Conservation (phyloP, 2,329 filamentous ascomycete genomes). For the Domatiomyces catenatus region DNA sequence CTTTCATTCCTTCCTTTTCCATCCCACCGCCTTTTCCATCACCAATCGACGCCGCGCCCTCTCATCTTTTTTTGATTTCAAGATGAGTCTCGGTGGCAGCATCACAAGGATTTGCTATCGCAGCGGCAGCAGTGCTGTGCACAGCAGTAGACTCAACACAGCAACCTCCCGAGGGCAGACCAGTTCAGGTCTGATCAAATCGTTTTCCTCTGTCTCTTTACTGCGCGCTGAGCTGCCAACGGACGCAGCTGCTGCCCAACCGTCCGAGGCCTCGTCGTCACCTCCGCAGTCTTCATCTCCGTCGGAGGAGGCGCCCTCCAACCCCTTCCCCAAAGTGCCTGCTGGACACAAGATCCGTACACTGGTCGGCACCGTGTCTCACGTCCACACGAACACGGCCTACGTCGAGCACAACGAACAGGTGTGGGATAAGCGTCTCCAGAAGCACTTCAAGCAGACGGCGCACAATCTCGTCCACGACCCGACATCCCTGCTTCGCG, state of each 20-base stretch:
- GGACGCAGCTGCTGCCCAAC: neutral
- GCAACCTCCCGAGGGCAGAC: neutral
- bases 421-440: slow-evolving; percentile 11
- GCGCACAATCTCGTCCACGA: slow-evolving; percentile 14
- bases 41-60: neutral
- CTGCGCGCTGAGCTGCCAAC: neutral
- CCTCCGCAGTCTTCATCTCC: neutral
- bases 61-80: neutral
- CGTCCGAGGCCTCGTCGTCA: neutral
- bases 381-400: slow-evolving; percentile 1
- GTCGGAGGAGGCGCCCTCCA: neutral
- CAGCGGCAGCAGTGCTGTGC: neutral
- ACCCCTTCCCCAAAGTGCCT: neutral
- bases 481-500: slow-evolving; percentile 9
- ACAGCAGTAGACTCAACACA: neutral
- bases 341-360: neutral
- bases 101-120: neutral
- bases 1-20: slow-evolving; percentile 1
- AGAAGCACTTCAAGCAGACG: slow-evolving; percentile 12
- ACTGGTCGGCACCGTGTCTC: neutral
- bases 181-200: neutral
- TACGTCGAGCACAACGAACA: slow-evolving; percentile 3
- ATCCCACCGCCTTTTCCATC: neutral
- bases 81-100: neutral
- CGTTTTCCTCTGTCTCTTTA: neutral